phyloP scores from a whole-genome alignment of 257 asterid genomes.

The Petunia secreta region DNA sequence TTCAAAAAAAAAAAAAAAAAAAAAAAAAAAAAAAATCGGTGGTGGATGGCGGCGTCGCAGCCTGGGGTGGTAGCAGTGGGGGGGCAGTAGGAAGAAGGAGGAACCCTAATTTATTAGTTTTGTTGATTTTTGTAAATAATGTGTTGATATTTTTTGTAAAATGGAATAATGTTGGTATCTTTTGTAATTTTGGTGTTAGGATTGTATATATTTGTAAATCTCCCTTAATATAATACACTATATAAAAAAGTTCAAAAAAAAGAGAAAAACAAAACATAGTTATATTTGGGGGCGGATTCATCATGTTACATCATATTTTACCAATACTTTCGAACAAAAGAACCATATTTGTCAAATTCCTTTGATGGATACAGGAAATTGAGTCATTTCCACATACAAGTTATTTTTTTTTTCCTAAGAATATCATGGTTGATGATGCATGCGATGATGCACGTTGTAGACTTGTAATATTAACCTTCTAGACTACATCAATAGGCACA shows the following conservation, averaged over 20 bases:
- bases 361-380: neutral
- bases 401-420: neutral
- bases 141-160: too few species aligned
- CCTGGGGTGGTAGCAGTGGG: too few species aligned
- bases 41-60: too few species aligned
- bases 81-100: too few species aligned
- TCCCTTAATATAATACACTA: neutral
- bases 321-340: neutral
- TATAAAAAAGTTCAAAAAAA: neutral
- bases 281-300: slow-evolving; percentile 1
- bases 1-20: too few species aligned
- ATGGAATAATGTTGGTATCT: too few species aligned
- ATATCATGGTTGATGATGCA: slow-evolving; percentile 12
- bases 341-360: neutral
- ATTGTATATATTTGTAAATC: too few species aligned
- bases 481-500: neutral
- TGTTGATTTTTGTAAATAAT: too few species aligned
- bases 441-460: slow-evolving; percentile 2
- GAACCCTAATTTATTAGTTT: too few species aligned
- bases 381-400: neutral
- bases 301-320: slow-evolving; percentile 19
- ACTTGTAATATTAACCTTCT: neutral
- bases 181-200: too few species aligned
- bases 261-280: neutral
- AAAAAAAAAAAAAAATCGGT: too few species aligned